Evolutionary conservation across 2,329 filamentous ascomycete species (phyloP).

Genomic region (Claviceps monticola): DNA sequence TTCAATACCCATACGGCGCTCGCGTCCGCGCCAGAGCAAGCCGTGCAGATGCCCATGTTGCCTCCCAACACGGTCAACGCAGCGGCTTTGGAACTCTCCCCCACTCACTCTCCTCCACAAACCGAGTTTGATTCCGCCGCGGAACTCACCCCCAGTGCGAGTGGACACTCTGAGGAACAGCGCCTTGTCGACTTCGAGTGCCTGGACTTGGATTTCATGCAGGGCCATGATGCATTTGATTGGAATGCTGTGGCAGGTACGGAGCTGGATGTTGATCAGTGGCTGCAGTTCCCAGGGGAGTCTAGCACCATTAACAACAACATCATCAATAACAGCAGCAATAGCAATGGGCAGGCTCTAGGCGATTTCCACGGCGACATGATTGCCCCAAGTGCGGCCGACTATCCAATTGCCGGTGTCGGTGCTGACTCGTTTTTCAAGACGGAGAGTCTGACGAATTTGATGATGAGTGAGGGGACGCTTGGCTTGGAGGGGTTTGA

Average conservation of each 20-base stretch:
- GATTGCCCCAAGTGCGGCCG: neutral
- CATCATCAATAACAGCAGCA: slow-evolving; percentile 6
- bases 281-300: slow-evolving; percentile 43
- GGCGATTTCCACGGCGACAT: slow-evolving; percentile 4
- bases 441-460: slow-evolving; percentile 12
- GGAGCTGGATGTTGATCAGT: slow-evolving; percentile 45
- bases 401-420: neutral
- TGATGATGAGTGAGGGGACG: slow-evolving; percentile 14
- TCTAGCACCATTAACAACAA: slow-evolving; percentile 18
- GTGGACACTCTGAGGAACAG: slow-evolving; percentile 26
- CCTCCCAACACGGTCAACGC: slow-evolving; percentile 25
- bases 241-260: slow-evolving; percentile 39
- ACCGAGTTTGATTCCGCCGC: slow-evolving; percentile 25
- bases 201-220: slow-evolving; percentile 33
- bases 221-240: slow-evolving; percentile 35
- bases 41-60: slow-evolving; percentile 20
- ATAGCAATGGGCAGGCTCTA: slow-evolving; percentile 21
- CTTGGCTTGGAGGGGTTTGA: slow-evolving; percentile 17
- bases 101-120: slow-evolving; percentile 28
- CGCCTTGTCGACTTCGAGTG: slow-evolving; percentile 20
- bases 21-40: neutral
- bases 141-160: slow-evolving; percentile 31
- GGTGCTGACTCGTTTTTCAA: neutral
- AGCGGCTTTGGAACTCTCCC: slow-evolving; percentile 20
- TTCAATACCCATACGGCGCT: slow-evolving; percentile 17